Evolutionary conservation across 345 rosid species (phyloP).

Genomic region (Melaleuca quinquenervia): DNA sequence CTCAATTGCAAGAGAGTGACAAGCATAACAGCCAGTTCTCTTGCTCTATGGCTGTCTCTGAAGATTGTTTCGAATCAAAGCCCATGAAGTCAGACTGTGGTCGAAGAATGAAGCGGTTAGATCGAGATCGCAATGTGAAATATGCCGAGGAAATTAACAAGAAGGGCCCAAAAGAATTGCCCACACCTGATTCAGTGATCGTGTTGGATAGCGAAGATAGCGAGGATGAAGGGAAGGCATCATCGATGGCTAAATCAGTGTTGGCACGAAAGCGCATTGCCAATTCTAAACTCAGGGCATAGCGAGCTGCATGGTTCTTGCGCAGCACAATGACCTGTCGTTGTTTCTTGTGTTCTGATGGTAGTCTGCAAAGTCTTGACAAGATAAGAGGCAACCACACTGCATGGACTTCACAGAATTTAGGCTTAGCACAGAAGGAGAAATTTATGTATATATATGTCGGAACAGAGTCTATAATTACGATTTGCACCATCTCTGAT

Average conservation of each 20-base stretch:
- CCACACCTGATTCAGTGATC: slow-evolving; percentile 29
- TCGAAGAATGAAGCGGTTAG: not conserved
- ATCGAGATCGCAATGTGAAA: not conserved
- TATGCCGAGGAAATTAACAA: slow-evolving; percentile 1
- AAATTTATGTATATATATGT: not conserved
- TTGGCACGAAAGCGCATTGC: slow-evolving; percentile 18
- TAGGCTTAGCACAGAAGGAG: not conserved
- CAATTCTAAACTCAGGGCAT: not conserved
- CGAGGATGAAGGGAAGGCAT: slow-evolving; percentile 35
- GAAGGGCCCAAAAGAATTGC: slow-evolving; percentile 15
- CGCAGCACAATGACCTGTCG: not conserved
- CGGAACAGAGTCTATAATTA: not conserved
- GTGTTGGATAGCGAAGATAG: slow-evolving; percentile 79
- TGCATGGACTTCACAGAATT: not conserved
- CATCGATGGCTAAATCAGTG: slow-evolving; percentile 18
- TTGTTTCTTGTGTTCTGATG: not conserved
- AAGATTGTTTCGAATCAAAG: not conserved
- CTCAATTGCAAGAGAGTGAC: slow-evolving; percentile 8
- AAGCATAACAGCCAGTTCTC: not conserved
- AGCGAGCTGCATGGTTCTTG: not conserved
- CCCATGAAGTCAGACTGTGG: not conserved
- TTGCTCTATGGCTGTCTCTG: not conserved
- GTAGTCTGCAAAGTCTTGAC: not conserved
- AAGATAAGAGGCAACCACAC: not conserved
- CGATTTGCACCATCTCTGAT: not conserved